Evolutionary conservation across 2,329 filamentous ascomycete species (phyloP).

Genomic region (Colletotrichum sp.): DNA sequence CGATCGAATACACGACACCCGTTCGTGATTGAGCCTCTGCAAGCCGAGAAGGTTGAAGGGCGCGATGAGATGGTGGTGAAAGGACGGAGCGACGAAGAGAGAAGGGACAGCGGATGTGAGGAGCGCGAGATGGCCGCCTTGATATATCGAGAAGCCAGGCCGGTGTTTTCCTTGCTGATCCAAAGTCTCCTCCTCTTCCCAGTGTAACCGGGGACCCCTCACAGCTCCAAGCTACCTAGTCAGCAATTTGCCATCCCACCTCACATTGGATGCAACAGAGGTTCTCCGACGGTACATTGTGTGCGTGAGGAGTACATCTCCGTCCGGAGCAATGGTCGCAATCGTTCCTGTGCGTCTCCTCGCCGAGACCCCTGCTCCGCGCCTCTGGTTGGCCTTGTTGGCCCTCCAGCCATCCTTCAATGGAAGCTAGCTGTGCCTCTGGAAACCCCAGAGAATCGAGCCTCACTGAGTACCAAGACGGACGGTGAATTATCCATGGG

Average conservation of each 20-base stretch:
- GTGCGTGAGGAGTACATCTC: slow-evolving; percentile 3
- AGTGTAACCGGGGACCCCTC: slow-evolving; percentile 14
- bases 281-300: background rate
- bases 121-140: background rate
- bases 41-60: background rate
- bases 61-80: background rate
- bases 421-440: slow-evolving; percentile 2
- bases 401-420: background rate
- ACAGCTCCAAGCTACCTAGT: background rate
- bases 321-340: slow-evolving; percentile 5
- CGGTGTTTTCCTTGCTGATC: slow-evolving; percentile 5
- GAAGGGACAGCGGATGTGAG: background rate
- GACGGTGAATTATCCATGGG: slow-evolving; percentile 20
- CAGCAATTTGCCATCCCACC: background rate
- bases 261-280: background rate
- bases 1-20: slow-evolving; percentile 6
- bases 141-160: slow-evolving; percentile 12
- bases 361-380: background rate
- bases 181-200: background rate
- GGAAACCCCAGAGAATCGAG: slow-evolving; percentile 12
- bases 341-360: slow-evolving; percentile 6
- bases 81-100: background rate
- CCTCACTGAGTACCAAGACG: slow-evolving; percentile 21
- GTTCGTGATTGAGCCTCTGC: background rate
- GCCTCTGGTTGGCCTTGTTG: background rate